A percentile compares a stretch with the other conserved stretches of the same genome.
Conservation (phyloP, 805 yeast genomes). For the Candida dendrica region DNA sequence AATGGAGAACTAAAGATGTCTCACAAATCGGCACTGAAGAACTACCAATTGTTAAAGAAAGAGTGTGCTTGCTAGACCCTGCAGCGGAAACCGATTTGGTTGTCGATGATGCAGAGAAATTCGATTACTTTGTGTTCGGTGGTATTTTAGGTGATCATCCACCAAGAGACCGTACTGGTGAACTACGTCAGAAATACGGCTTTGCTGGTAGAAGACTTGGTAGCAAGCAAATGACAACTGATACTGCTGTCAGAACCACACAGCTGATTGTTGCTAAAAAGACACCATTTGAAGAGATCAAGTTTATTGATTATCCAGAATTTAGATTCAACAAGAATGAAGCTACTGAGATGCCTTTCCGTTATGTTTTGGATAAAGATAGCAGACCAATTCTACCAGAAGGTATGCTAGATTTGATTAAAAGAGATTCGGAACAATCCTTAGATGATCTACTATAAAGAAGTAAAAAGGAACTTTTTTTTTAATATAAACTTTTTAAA, state of each 20-base stretch:
- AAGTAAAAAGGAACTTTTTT: too few species aligned
- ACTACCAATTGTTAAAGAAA: constrained; percentile 38
- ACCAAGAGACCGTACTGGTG: constrained; percentile 86
- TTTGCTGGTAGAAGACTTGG: constrained; percentile 86
- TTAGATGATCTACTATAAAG: constrained; percentile 51
- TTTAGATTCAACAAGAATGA: constrained; percentile 81
- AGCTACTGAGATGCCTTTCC: constrained; percentile 95
- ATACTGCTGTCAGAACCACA: constrained; percentile 92
- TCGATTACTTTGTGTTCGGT: constrained; percentile 90
- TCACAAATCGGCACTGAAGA: constrained; percentile 30
- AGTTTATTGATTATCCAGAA: constrained; percentile 90
- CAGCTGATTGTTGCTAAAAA: constrained; percentile 63
- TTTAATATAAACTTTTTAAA: too few species aligned
- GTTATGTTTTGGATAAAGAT: constrained; percentile 63
- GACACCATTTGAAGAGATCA: constrained; percentile 59
- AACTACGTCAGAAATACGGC: constrained; percentile 72
- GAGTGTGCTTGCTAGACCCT: constrained; percentile 86
- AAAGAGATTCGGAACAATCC: constrained; percentile 77
- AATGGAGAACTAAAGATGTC: constrained; percentile 78
- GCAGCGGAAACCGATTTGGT: constrained; percentile 67
- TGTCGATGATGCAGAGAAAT: constrained; percentile 59
- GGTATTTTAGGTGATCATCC: constrained; percentile 96
- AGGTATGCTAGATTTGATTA: constrained; percentile 85
- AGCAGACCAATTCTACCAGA: constrained; percentile 80
- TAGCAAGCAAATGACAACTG: constrained; percentile 91